These are phyloP conservation scores for Talaromyces sp. DNA, from an alignment of 2,329 filamentous ascomycete genomes.

Conservation along the genomic window DNA sequence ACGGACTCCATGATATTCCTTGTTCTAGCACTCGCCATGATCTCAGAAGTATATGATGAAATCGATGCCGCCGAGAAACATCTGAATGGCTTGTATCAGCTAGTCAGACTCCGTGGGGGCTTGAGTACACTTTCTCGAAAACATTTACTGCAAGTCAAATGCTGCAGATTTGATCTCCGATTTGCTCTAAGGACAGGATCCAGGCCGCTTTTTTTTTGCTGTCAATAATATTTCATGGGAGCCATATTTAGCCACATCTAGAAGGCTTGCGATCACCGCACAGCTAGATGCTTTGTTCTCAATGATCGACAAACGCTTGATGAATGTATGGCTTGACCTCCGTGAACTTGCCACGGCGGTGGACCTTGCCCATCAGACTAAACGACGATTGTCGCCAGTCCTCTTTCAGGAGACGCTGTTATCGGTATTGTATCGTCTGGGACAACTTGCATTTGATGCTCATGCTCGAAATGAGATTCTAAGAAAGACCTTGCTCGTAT, in stretches of 20 bases:
- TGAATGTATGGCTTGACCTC: slow-evolving; percentile 12
- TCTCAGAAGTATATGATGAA: slow-evolving; percentile 3
- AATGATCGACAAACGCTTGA: neutral
- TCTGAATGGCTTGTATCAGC: slow-evolving; percentile 7
- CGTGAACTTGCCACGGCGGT: slow-evolving; percentile 5
- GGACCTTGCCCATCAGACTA: slow-evolving; percentile 1
- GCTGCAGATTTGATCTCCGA: slow-evolving; percentile 9
- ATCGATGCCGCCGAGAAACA: slow-evolving; percentile 4
- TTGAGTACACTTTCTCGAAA: neutral
- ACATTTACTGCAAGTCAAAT: slow-evolving; percentile 8
- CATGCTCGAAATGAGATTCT: slow-evolving; percentile 1
- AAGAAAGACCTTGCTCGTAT: slow-evolving; percentile 1
- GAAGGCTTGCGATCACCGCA: neutral
- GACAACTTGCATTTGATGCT: neutral
- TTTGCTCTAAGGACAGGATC: slow-evolving; percentile 1
- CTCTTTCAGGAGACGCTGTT: slow-evolving; percentile 12
- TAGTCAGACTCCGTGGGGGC: neutral
- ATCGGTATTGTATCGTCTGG: slow-evolving; percentile 5
- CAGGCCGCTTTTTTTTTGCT: slow-evolving; percentile 1
- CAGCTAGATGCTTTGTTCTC: neutral
- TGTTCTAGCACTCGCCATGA: slow-evolving; percentile 10
- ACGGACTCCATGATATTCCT: slow-evolving; percentile 9
- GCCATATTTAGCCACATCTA: neutral
- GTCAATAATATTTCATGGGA: neutral
- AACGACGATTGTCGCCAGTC: neutral